phyloP scores from a whole-genome alignment of 2,329 filamentous ascomycete genomes.

The Ophiostoma fasciatum region DNA sequence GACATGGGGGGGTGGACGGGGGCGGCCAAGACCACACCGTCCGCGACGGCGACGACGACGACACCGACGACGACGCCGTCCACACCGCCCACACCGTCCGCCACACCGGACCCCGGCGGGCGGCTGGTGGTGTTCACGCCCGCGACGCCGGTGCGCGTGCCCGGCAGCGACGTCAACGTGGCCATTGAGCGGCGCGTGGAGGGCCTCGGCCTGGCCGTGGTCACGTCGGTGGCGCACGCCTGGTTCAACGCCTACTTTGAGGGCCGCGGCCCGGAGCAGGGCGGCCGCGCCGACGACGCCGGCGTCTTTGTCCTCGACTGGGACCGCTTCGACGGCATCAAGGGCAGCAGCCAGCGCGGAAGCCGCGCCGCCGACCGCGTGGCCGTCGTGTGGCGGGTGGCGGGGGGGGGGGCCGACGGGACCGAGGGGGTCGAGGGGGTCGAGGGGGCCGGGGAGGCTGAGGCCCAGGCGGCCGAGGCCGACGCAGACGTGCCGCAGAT shows the following conservation, averaged over 20 bases:
- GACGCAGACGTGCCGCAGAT: slow-evolving; percentile 58
- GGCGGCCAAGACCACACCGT: background rate
- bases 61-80: too few species aligned
- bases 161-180: slow-evolving; percentile 79
- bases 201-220: slow-evolving; percentile 71
- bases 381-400: slow-evolving; percentile 66
- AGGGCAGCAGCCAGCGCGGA: slow-evolving; percentile 73
- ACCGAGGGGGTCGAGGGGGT: slow-evolving; percentile 4
- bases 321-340: slow-evolving; percentile 80
- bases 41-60: background rate
- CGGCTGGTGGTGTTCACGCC: slow-evolving; percentile 71
- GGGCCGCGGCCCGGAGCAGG: slow-evolving; percentile 56
- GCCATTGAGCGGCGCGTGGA: slow-evolving; percentile 66
- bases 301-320: slow-evolving; percentile 47
- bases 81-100: background rate
- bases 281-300: slow-evolving; percentile 49
- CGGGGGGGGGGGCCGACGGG: slow-evolving; percentile 14
- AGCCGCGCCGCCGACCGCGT: slow-evolving; percentile 67
- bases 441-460: slow-evolving; percentile 5
- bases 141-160: slow-evolving; percentile 48
- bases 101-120: slow-evolving; percentile 31
- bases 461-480: slow-evolving; percentile 40
- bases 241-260: slow-evolving; percentile 98
- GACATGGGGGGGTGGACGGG: slow-evolving; percentile 28
- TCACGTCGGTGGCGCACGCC: slow-evolving; percentile 83